Base-by-base conservation (phyloP, 805 yeast genomes). In the Starmerella stigmatis region DNA sequence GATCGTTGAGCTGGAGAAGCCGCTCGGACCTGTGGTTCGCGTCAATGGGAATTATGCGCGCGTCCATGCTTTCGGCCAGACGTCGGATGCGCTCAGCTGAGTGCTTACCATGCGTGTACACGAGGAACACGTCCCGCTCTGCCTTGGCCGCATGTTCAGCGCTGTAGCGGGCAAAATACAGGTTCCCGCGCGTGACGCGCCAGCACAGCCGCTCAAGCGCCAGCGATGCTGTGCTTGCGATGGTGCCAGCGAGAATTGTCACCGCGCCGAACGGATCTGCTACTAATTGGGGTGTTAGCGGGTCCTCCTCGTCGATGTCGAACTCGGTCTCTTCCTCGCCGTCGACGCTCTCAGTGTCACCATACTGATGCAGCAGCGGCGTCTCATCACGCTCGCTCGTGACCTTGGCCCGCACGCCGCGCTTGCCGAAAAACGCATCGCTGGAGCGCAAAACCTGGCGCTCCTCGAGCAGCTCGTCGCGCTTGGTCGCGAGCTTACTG, bases 121-220 rank as follows among this genome's bases (percentile, higher is more conserved):
- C 80, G 46, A 92, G 74, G 60, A 92, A 88, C 37, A 86, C 81
- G 60, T 82, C 86, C 60, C 86, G 86, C 49, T 74, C 79, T 10
- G 79, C 75, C 36, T 64, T 68, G 21, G 71, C 70, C 33, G 77
- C 72, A 54, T 80, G 81, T 2, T 75, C 74, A 44, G 86, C 74
- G 51, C 85, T 88, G 41, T 74, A 73, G 52, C 81, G 74, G 54
- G 80, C 78, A 64, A 88, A 77, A 60, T 74, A 84, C 52, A 92
- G 68, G 62, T 92, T 92, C 60, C 98, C 98, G 63, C 98, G 78
- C 48, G 92, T 72, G 10, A 83, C 78, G 66, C 99, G 76, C 94
- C 96, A 92, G 39, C 92, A 68, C 46, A 92, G 85, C 53, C 78
- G 81, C 61, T 88, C 89, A 49, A 92, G 68, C 1, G 80, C 69